Base-by-base conservation (phyloP, 768 basidiomycete species). In the Auriscalpium vulgare region DNA sequence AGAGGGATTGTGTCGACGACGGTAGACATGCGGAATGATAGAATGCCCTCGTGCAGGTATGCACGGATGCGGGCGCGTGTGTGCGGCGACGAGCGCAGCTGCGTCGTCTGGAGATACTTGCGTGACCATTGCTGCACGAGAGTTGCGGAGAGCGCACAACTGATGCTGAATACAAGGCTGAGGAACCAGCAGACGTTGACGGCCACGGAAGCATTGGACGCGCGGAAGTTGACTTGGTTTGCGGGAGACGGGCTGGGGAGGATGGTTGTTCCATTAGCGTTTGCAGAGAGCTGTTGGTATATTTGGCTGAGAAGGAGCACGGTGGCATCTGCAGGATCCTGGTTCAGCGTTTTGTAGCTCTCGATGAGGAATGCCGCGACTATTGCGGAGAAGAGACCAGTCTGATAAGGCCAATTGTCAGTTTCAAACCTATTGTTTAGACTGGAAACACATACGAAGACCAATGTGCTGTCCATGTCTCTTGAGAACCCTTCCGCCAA, bases 71-170 rank as follows among this genome's bases (percentile, higher is more conserved):
- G 51, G 29, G 54, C 59, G 9, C 60, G 59, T 0, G 37, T 56
- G 51, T 53, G 52, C 14, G 60, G 60, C 8, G n/a, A 40, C 10
- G 44, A 10, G 17, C 56, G 60, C 40, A 37, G 46, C 43, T 51
- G 51, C 7, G 56, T 49, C n/a, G 50, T 29, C 16, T 58, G 59
- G 11, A 60, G 29, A 53, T 59, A 61, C 4, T 43, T 46, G 37
- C 61, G 61, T 4, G 59, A 51, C 61, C 61, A 62, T 29, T 62
- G 61, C 21, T 61, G 59, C 6, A 62, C 36, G 21, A 62, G 57
- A 4, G 55, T 62, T 11, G 61, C 61, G 1, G 19, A 10, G 2
- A 62, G 55, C 19, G 61, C 61, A 21, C 59, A 61, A 6, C 37
- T 4, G 13, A 62, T 37, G 36, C 56, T 54, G 49, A 57, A 55